Evolutionary conservation across 352 stramenopile species (phyloP), one percentile per base, ranked within the genome.

Genomic region (Pythium volutum): DNA sequence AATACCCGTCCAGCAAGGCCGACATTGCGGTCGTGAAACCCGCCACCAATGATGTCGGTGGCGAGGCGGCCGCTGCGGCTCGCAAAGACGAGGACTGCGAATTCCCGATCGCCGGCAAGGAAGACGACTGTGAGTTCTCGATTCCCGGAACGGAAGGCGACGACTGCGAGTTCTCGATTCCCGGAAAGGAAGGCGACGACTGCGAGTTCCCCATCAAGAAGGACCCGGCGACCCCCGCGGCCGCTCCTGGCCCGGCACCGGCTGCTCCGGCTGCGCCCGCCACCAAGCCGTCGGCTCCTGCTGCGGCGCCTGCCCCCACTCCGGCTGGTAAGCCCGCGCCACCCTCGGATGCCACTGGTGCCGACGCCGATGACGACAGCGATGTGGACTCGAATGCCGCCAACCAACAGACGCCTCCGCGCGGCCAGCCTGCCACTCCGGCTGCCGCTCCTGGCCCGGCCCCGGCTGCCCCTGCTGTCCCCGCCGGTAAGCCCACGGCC

Each of bases 11-110:
- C 8, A 31, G 20, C 27, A 47, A 36, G 36, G 58, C 39, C 58
- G 48, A 52, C 41, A 36, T 33, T 16, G 49, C 55, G 27, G 18
- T 38, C 1, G 55, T 70, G 12, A 51, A 53, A 42, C 63, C 58
- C 38, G 55, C 33, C 23, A 59, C 27, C 14, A 56, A 66, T 26
- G 55, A 55, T 10, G 41, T 41, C 11, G 58, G 43, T 18, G 63
- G 47, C 53, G 66, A 16, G 62, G 46, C 53, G 66, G 20, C 15
- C 27, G 29, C 36, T n/a, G 27, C n/a, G 60, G 26, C 58, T 11
- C n/a, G 26, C 41, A 69, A 63, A 42, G 55, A 62, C 38, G 50
- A 67, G 25, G 29, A 71, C 58, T 67, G 58, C 43, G 59, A 67
- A 36, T 63, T 49, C 34, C 49, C 58, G 12, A 60, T 71, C 48